phyloP scores from a whole-genome alignment of 129 eudicot genomes.

The Flaveria linearis region DNA sequence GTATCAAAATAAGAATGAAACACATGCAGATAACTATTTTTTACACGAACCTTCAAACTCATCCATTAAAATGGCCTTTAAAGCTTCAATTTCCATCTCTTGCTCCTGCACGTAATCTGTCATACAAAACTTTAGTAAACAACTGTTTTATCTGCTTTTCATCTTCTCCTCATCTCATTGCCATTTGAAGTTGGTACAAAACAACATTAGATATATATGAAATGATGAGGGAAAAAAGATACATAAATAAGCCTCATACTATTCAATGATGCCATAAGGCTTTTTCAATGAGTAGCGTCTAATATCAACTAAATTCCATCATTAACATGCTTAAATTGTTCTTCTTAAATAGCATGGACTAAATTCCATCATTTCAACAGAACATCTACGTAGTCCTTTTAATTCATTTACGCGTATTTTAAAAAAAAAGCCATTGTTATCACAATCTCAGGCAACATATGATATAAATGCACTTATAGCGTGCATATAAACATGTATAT shows the following conservation, averaged over 20 bases:
- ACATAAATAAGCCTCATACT: too few species aligned
- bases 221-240: too few species aligned
- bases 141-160: not conserved
- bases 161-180: not conserved
- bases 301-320: too few species aligned
- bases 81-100: constrained; percentile 96
- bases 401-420: not conserved
- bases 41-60: constrained; percentile 66
- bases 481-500: not conserved
- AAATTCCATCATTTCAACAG: too few species aligned
- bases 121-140: constrained; percentile 16
- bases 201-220: too few species aligned
- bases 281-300: too few species aligned
- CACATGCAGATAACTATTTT: not conserved
- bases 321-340: too few species aligned
- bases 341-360: too few species aligned
- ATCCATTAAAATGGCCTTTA: constrained; percentile 83
- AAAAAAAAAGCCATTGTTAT: not conserved
- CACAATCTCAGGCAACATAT: not conserved
- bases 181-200: too few species aligned
- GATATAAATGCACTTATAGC: not conserved
- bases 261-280: too few species aligned
- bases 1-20: not conserved
- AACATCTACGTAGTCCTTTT: too few species aligned
- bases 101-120: constrained; percentile 87